Evolutionary conservation across 768 basidiomycete species (phyloP).

Genomic region (Vishniacozyma victoriae): DNA sequence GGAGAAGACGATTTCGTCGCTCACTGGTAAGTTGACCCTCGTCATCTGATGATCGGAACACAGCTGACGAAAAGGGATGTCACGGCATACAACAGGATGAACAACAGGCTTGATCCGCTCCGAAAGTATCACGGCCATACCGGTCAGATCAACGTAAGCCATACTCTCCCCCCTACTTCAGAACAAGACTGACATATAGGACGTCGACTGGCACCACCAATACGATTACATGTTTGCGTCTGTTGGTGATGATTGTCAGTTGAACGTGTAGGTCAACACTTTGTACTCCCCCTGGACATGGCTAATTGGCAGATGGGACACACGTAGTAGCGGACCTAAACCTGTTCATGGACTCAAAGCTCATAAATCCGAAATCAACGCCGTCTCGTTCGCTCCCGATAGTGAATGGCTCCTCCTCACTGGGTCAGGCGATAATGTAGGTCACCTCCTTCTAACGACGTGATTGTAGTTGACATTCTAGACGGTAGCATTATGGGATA

Average conservation of each 20-base stretch:
- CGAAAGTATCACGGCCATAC: conserved; percentile 80
- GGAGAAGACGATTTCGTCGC: conserved; percentile 96
- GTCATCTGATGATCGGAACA: not conserved
- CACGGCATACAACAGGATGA: conserved; percentile 73
- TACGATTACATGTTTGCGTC: conserved; percentile 83
- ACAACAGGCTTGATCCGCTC: conserved; percentile 73
- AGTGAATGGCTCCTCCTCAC: conserved; percentile 74
- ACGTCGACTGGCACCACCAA: conserved; percentile 89
- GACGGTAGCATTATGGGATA: conserved; percentile 85
- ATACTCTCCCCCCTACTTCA: not conserved
- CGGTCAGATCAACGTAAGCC: conserved; percentile 79
- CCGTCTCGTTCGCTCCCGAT: conserved; percentile 83
- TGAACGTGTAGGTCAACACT: conserved; percentile 68
- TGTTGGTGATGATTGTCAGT: conserved; percentile 89
- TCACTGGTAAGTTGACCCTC: conserved; percentile 61
- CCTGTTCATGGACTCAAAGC: conserved; percentile 70
- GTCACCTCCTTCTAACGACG: conserved; percentile 11
- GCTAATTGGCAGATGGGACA: conserved; percentile 71
- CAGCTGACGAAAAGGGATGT: conserved; percentile 63
- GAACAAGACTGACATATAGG: conserved; percentile 52
- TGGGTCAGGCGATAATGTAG: conserved; percentile 87
- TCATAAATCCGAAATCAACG: conserved; percentile 83
- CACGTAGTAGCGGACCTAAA: conserved; percentile 58
- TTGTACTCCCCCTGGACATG: not conserved
- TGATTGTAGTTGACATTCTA: conserved; percentile 43